These are phyloP conservation scores for Closterium sp. DNA, from an alignment of 139 green algal genomes.

Conservation along the genomic window DNA sequence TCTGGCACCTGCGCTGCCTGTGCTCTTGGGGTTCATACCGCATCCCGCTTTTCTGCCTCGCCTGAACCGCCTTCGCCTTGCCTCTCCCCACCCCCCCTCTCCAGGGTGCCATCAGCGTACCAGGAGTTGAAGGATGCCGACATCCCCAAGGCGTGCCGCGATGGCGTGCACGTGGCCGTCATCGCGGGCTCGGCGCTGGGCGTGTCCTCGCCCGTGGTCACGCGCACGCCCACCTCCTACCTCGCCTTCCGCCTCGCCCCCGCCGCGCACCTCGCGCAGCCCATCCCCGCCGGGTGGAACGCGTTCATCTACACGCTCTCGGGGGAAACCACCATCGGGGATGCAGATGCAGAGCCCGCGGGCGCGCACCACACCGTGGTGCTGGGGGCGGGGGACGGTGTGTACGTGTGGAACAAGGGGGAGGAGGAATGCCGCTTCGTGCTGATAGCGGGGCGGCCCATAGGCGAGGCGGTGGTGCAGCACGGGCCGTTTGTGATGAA, in stretches of 20 bases:
- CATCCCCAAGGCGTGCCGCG: conserved; percentile 29
- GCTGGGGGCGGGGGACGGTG: conserved; percentile 28
- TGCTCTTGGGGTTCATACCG: background rate
- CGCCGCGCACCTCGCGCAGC: conserved; percentile 14
- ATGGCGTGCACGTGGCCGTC: conserved; percentile 37
- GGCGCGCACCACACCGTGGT: conserved; percentile 43
- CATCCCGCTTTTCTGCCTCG: background rate
- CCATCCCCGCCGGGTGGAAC: conserved; percentile 30
- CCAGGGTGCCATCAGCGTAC: conserved; percentile 27
- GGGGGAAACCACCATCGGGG: conserved; percentile 14
- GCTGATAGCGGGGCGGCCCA: conserved; percentile 55
- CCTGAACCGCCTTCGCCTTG: background rate
- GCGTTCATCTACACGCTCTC: conserved; percentile 29
- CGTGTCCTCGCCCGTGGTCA: conserved; percentile 31
- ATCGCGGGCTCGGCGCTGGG: conserved; percentile 41
- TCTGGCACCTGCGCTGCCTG: background rate
- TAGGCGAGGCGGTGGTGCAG: conserved; percentile 56
- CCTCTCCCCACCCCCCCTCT: background rate
- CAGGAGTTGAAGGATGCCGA: conserved; percentile 42
- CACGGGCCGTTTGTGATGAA: conserved; percentile 61
- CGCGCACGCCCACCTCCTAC: conserved; percentile 32
- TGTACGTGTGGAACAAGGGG: conserved; percentile 48
- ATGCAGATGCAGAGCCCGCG: no score
- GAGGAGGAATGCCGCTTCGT: conserved; percentile 38
- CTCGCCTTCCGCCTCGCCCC: conserved; percentile 37